These are phyloP conservation scores for Trichothecium sympodiale DNA, from an alignment of 2,329 filamentous ascomycete species.

Conservation along the genomic window DNA sequence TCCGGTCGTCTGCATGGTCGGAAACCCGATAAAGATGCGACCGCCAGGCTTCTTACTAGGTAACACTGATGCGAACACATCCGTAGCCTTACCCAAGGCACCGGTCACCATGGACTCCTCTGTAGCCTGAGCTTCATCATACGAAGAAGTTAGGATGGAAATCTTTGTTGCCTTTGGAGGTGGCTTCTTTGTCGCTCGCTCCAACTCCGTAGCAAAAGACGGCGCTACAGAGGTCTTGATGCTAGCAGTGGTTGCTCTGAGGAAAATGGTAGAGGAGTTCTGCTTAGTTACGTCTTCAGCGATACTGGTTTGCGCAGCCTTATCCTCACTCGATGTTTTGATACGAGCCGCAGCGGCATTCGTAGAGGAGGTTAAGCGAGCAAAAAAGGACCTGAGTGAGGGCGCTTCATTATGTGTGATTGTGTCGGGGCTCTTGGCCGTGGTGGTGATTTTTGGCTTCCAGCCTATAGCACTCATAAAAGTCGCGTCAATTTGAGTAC, in stretches of 20 bases:
- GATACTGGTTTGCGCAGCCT: conserved; percentile 48
- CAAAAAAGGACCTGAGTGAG: conserved; percentile 71
- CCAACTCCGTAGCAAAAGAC: conserved; percentile 72
- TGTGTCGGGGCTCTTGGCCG: conserved; percentile 28
- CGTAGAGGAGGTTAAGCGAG: conserved; percentile 52
- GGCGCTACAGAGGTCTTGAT: conserved; percentile 65
- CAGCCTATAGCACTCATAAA: conserved; percentile 85
- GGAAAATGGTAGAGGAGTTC: conserved; percentile 71
- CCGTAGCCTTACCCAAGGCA: conserved; percentile 45
- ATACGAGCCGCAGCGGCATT: conserved; percentile 38
- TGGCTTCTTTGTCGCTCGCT: conserved; percentile 93
- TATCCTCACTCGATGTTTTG: conserved; percentile 52
- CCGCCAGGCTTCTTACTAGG: conserved; percentile 74
- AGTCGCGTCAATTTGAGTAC: conserved; percentile 81
- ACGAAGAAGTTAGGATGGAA: conserved; percentile 82
- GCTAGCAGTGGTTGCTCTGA: conserved; percentile 75
- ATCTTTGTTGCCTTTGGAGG: conserved; percentile 81
- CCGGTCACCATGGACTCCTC: conserved; percentile 34
- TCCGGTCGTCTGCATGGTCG: conserved; percentile 93
- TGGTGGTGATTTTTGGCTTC: conserved; percentile 45
- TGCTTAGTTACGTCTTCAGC: conserved; percentile 60
- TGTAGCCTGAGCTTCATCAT: conserved; percentile 65
- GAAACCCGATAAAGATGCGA: conserved; percentile 93
- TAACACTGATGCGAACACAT: conserved; percentile 83
- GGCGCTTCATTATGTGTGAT: conserved; percentile 25